Base-by-base conservation (phyloP, 2,329 filamentous ascomycete genomes). In the Microascus cirrosus region DNA sequence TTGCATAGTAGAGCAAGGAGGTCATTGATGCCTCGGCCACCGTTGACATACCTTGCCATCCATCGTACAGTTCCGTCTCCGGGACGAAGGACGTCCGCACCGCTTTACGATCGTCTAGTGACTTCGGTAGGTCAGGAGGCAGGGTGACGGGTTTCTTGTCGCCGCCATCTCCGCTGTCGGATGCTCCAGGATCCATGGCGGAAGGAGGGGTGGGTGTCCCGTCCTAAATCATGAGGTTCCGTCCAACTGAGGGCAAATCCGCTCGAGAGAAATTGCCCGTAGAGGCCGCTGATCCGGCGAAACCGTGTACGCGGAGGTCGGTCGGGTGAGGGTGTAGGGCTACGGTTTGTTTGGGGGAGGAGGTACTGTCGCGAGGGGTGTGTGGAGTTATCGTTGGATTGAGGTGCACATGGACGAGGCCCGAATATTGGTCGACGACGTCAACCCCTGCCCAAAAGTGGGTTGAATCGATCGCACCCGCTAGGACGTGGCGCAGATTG, bases 11-110 rank as follows among this genome's bases (percentile, higher is more conserved):
- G 28, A 8, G 28, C 28, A 32, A 32, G 28, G 28, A 32, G 28
- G 28, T 32, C 28, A 54, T 20, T 15, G 18, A 10, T 13, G 22
- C 12, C 22, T 4, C 10, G 25, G 55, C 11, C 45, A 60, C 57
- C 60, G 59, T 45, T 54, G 39, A 74, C 76, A 61, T 63, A 79
- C 93, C 93, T 85, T 97, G 91, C 94, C 94, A 99, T 64, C 90
- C 94, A 80, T 99, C 94, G 71, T 97, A 99, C 76, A 96, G 90
- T 77, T 97, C 94, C 48, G 92, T 96, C 77, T 97, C 94, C 45
- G 80, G 79, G 58, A 87, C 80, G 62, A 85, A 81, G 61, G 86
- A 84, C 53, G 76, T 78, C 3, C 85, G 81, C 36, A 87, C 81
- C 66, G 79, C 79, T 64, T 86, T 83, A 60, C 94, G 84, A 75